phyloP scores from a whole-genome alignment of 2,329 filamentous ascomycete genomes.

The Pseudogymnoascus sp. region DNA sequence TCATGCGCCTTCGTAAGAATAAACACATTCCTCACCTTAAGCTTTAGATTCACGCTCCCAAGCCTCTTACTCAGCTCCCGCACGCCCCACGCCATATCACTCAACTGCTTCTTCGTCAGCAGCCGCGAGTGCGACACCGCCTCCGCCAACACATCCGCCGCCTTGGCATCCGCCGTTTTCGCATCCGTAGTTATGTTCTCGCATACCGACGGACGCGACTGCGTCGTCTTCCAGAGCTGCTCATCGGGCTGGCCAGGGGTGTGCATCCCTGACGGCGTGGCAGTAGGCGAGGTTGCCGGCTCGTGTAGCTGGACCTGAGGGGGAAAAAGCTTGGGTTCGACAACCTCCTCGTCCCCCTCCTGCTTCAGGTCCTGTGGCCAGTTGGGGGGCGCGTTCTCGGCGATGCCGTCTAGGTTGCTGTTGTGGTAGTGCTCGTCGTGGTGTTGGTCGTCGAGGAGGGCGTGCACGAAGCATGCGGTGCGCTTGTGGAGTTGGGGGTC shows the following conservation, averaged over 20 bases:
- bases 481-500: conserved; percentile 35
- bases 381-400: neutral
- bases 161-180: conserved; percentile 1
- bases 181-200: neutral
- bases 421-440: neutral
- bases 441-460: conserved; percentile 49
- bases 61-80: conserved; percentile 80
- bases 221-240: conserved; percentile 40
- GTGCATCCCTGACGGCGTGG: neutral
- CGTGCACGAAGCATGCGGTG: conserved; percentile 56
- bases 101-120: conserved; percentile 87
- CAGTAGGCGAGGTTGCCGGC: neutral
- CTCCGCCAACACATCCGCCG: neutral
- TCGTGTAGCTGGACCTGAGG: neutral
- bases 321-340: conserved; percentile 12
- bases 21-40: conserved; percentile 76
- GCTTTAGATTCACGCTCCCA: conserved; percentile 71
- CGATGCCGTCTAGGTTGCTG: conserved; percentile 22
- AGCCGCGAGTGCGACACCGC: conserved; percentile 51
- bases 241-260: conserved; percentile 46
- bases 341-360: conserved; percentile 1
- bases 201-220: neutral
- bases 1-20: conserved; percentile 90
- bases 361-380: neutral
- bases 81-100: conserved; percentile 95